Percentiles rank a stretch among this genome's conserved stretches.
phyloP scores from a whole-genome alignment of 176 grass and related monocot species.

The Rhynchospora pubera region DNA sequence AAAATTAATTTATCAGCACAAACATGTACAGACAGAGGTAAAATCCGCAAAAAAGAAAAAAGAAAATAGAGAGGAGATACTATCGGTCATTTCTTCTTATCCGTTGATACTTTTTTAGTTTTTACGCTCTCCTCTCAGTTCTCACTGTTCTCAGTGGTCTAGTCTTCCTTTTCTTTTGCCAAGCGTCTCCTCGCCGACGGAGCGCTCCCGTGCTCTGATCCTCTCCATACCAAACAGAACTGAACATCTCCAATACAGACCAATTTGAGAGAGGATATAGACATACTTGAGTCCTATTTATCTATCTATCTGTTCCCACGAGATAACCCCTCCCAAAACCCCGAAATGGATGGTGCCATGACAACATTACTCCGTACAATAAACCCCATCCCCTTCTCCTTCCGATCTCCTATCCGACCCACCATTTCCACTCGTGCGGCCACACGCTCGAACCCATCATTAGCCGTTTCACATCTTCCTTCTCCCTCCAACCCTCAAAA shows the following conservation, averaged over 20 bases:
- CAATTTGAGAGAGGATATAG: neutral
- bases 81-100: too few species aligned
- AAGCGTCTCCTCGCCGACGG: too few species aligned
- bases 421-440: neutral
- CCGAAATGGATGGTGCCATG: slow-evolving; percentile 7
- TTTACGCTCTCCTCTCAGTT: too few species aligned
- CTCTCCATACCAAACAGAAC: neutral
- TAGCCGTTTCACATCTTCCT: neutral
- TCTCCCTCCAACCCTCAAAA: neutral
- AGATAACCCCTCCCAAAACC: neutral
- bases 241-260: neutral
- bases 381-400: slow-evolving; percentile 26
- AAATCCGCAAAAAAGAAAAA: too few species aligned
- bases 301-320: too few species aligned
- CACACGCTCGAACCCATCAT: neutral
- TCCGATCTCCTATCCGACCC: neutral
- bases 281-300: neutral
- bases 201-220: too few species aligned
- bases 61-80: too few species aligned
- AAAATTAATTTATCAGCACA: too few species aligned
- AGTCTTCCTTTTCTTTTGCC: too few species aligned
- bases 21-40: too few species aligned
- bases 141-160: too few species aligned
- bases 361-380: slow-evolving; percentile 1
- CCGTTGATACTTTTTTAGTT: too few species aligned